Base-by-base conservation (phyloP, 225 moss, liverwort and hornwort genomes). In the Asterella californica region DNA sequence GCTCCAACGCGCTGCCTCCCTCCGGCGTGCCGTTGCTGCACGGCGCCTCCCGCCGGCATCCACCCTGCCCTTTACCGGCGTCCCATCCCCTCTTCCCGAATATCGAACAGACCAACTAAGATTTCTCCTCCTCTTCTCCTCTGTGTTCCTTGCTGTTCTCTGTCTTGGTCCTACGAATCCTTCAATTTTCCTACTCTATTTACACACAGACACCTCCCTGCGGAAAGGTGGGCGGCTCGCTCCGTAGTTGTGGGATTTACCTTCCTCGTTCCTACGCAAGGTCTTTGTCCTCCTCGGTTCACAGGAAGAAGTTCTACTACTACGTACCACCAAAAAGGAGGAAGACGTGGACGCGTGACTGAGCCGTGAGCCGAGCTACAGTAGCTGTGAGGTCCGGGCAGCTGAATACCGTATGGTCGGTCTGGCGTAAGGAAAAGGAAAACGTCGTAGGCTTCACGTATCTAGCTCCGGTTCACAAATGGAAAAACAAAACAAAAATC, bases 11-110 rank as follows among this genome's bases (percentile, higher is more conserved):
- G 72, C 64, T 46, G 33, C 75, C 75, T 33, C 22, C 17, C 29
- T 49, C 33, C 57, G 42, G 78, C 72, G 24, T 54, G 65, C 59
- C 50, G 72, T 76, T 70, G 79, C 19, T 17, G 29, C 78, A 14
- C 52, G 33, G 25, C 25, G 42, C 47, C 47, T 49, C 36, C 42
- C 65, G 19, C 53, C 54, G 55, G 62, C 76, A 38, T 45, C 74
- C 49, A 10, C 32, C 67, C 64, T 29, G 19, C 33, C 49, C 45
- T 64, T 46, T 52, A 65, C 30, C 76, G 66, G 76, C 65, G 22
- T 29, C 76, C 49, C n/a, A n/a, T 34, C 69, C 50, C 74, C 49
- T 48, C 55, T 79, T 33, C 70, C 75, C 30, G 79, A 63, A 61
- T 67, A 25, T 45, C 15, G 75, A 62, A 61, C 76, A 42, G 75